phyloP scores from a whole-genome alignment of 2,329 filamentous ascomycete genomes.

The Colletotrichum neosansevieriae region DNA sequence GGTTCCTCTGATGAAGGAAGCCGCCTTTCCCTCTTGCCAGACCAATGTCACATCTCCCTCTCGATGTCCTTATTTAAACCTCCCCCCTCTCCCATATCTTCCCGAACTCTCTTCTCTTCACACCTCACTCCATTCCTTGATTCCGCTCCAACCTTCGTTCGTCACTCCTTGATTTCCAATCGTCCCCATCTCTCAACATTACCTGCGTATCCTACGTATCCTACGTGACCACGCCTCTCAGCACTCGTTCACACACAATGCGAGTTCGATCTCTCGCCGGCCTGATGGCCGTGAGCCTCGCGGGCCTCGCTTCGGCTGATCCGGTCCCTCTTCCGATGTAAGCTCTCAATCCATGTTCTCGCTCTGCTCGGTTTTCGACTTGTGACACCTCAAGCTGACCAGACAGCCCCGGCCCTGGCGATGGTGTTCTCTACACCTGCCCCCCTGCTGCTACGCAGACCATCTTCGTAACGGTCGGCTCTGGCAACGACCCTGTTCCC shows the following conservation, averaged over 20 bases:
- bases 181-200: slow-evolving; percentile 29
- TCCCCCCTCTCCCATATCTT: not conserved
- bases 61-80: slow-evolving; percentile 1
- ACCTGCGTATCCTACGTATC: slow-evolving; percentile 25
- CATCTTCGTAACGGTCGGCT: slow-evolving; percentile 61
- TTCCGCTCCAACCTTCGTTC: slow-evolving; percentile 10
- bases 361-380: not conserved
- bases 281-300: slow-evolving; percentile 51
- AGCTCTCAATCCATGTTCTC: slow-evolving; percentile 37
- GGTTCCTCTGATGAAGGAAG: not conserved
- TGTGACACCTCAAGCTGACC: slow-evolving; percentile 31
- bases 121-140: slow-evolving; percentile 33
- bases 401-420: slow-evolving; percentile 39
- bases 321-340: slow-evolving; percentile 48
- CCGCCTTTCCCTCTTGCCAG: not conserved
- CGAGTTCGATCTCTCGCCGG: slow-evolving; percentile 51
- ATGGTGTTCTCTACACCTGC: slow-evolving; percentile 47
- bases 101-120: not conserved
- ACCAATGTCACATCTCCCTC: not conserved
- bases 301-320: slow-evolving; percentile 49
- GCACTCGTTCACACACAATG: slow-evolving; percentile 49
- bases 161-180: slow-evolving; percentile 32
- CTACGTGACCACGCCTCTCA: slow-evolving; percentile 9
- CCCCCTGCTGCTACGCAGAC: slow-evolving; percentile 55
- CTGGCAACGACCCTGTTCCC: slow-evolving; percentile 44